These are phyloP conservation scores for Fraxinus cuspidata DNA, from an alignment of 257 asterid species.

Conservation along the genomic window DNA sequence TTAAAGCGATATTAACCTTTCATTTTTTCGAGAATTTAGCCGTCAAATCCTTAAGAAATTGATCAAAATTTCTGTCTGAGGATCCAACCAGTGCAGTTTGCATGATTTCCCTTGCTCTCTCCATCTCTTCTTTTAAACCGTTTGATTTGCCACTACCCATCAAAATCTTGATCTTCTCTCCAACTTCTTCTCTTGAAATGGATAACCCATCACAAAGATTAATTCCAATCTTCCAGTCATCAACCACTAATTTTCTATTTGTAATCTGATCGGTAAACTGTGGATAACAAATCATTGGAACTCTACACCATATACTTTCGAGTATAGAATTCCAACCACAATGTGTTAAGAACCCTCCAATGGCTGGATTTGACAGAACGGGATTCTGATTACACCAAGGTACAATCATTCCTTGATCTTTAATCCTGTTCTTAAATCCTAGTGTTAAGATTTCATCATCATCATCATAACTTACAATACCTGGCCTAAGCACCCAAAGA, in stretches of 20 bases:
- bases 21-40: slow-evolving; percentile 20
- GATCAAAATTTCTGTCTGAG: slow-evolving; percentile 33
- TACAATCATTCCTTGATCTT: slow-evolving; percentile 41
- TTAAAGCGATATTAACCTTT: not conserved
- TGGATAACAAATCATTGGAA: slow-evolving; percentile 55
- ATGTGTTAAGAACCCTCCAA: slow-evolving; percentile 61
- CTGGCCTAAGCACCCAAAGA: slow-evolving; percentile 67
- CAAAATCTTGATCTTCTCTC: slow-evolving; percentile 36
- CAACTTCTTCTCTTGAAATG: slow-evolving; percentile 31
- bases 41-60: slow-evolving; percentile 43
- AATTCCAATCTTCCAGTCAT: slow-evolving; percentile 57
- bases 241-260: slow-evolving; percentile 55
- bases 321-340: slow-evolving; percentile 66
- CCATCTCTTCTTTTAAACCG: slow-evolving; percentile 30
- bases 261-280: slow-evolving; percentile 47
- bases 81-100: slow-evolving; percentile 38
- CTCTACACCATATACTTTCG: slow-evolving; percentile 46
- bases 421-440: slow-evolving; percentile 32
- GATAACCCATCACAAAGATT: slow-evolving; percentile 40
- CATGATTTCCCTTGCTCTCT: slow-evolving; percentile 32
- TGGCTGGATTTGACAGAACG: slow-evolving; percentile 43
- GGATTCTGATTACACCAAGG: slow-evolving; percentile 49
- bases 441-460: slow-evolving; percentile 27
- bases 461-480: slow-evolving; percentile 36
- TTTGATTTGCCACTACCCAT: slow-evolving; percentile 37